Base-by-base conservation (phyloP, 495 filamentous ascomycete genomes). In the Cladorrhinum samala region DNA sequence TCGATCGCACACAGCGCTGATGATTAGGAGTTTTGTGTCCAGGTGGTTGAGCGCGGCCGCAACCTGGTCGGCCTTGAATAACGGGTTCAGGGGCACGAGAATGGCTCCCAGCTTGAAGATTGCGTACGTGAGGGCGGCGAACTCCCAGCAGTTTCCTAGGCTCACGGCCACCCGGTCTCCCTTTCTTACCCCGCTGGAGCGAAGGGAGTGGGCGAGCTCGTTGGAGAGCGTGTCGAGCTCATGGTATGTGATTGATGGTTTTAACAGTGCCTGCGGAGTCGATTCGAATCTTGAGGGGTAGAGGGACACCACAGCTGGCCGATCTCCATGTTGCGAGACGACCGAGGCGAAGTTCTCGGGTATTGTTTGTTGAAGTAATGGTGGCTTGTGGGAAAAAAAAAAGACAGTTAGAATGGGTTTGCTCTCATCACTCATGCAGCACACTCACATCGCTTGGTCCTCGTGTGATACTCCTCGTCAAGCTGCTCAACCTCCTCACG, bases 31-130 rank as follows among this genome's bases (percentile, higher is more conserved):
- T 30, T 83, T 80, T 13, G 85, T 80, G 9, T 77, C 75, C 1
- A 98, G 82, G 56, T 94, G 93, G 3, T 72, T 79, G 13, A 96
- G 71, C 0, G 91, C 93, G 1, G 89, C 71, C 14, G 83, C 73
- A 8, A 96, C 83, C 68, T 98, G 93, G 13, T 72, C 63, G 17
- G 78, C 71, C 61, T 90, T 96, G 77, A 96, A 98, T 0, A 83
- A 87, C 2, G 90, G 92, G 69, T 98, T 98, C 27, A 98, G 74
- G 1, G 93, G 93, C 1, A 95, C 91, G 52, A 96, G 73, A 45
- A 96, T 84, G 40, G 89, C 93, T 14, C 93, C 93, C 2, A 96
- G 77, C 67, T 98, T 96, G 68, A 93, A 95, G 18, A 95, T 56
- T 4, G 90, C 90, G 70, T 98, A 96, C 19, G 87, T 94, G 14